Evolutionary conservation across 306 rosid species (phyloP), one percentile per base, ranked within the genome.

Genomic region (Neltuma alba): DNA sequence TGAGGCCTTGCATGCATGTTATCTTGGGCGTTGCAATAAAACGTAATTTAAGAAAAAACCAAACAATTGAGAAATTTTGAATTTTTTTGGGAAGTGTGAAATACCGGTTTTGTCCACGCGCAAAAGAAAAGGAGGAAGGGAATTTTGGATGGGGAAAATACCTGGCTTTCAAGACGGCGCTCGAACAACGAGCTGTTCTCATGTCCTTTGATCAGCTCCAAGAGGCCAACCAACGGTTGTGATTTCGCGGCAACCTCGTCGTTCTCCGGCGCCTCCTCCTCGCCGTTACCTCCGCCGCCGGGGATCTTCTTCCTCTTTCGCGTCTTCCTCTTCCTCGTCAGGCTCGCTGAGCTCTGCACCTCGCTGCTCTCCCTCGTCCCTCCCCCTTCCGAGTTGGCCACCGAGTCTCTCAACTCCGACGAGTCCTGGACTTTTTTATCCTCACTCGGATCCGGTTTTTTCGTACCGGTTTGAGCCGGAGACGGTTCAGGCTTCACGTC

Each of bases 291-390:
- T 0, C 70, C 65, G 31, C 80, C 85, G 18, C 80, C 85, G 12
- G 86, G 45, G 38, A 77, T 66, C 60, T 89, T 89, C 86, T 75
- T 78, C 66, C 83, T 85, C 45, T 75, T 80, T 25, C 86, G 83
- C 27, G 76, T 31, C 34, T 81, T 86, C 84, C 85, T 78, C 81
- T 65, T 89, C 42, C 88, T 64, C 30, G 97, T 85, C 69, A 93
- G 82, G 25, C 94, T 93, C 61, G 91, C 91, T n/a, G 94, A 93
- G 82, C 97, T 93, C 40, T 93, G 97, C 66, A 90, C 97, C 61
- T 89, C 98, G 45, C 98, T 83, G 66, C 96, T 93, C 76, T 86
- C 96, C 36, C 92, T 78, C 55, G 87, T 79, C 71, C 74, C 89
- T 44, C 85, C 89, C 48, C 87, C 88, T 47, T 78, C 90, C 61